Evolutionary conservation across 2,329 filamentous ascomycete species (phyloP).

Genomic region (Aspergillus ustus): DNA sequence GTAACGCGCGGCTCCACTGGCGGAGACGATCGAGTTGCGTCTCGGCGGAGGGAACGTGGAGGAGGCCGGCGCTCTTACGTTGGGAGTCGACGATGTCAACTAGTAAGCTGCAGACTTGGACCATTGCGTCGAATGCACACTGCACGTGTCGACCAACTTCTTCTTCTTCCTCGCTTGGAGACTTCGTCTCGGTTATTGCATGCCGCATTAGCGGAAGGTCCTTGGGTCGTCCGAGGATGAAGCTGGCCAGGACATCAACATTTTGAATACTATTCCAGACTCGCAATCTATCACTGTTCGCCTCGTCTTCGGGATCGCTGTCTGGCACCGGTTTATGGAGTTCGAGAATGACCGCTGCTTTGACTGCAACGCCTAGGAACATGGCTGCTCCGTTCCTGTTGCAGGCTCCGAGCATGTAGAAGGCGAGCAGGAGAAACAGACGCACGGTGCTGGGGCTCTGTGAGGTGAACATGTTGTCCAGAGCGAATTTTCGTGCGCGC

Average conservation of each 20-base stretch:
- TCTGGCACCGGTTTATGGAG: not conserved
- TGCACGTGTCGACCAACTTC: not conserved
- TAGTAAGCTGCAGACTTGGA: not conserved
- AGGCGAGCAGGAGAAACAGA: constrained; percentile 11
- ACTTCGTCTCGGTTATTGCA: not conserved
- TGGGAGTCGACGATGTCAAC: not conserved
- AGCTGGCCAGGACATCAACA: not conserved
- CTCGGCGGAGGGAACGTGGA: not conserved
- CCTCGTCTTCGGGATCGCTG: not conserved
- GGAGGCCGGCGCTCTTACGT: not conserved
- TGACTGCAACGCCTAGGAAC: too few species aligned
- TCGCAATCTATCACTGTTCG: not conserved
- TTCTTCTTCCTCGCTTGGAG: not conserved
- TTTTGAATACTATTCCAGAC: not conserved
- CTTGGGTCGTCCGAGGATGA: constrained; percentile 1
- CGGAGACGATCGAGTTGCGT: too few species aligned
- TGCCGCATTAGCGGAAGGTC: not conserved
- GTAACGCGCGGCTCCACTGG: too few species aligned
- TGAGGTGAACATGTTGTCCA: not conserved
- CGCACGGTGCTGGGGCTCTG: constrained; percentile 3
- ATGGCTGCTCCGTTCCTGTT: constrained; percentile 13
- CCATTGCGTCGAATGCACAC: not conserved
- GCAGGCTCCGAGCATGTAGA: constrained; percentile 18
- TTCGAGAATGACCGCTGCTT: too few species aligned
- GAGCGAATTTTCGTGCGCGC: too few species aligned